Percentiles rank a stretch among this genome's conserved stretches.
Conservation (phyloP, 169 alveolate genomes). For the Plasmodium vivax region DNA sequence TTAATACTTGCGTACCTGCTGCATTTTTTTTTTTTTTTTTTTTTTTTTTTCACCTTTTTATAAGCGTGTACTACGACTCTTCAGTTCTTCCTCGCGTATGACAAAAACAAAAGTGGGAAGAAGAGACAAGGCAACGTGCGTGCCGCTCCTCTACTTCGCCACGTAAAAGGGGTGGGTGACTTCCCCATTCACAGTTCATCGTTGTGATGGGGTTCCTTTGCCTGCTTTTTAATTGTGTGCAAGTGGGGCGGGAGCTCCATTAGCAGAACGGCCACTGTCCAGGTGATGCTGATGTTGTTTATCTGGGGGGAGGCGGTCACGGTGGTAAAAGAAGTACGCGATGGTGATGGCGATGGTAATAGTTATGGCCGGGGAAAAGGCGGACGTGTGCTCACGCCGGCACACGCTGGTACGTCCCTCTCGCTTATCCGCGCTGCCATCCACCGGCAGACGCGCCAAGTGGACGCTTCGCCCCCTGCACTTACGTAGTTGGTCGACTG, state of each 20-base stretch:
- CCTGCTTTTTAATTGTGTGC: constrained; percentile 40
- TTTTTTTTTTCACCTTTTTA: not conserved
- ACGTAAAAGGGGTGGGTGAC: not conserved
- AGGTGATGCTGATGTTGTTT: constrained; percentile 47
- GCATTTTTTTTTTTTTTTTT: not conserved
- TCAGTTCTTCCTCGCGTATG: not conserved
- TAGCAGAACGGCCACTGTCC: constrained; percentile 70
- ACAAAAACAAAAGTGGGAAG: not conserved
- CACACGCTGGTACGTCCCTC: not conserved
- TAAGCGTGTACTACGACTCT: not conserved
- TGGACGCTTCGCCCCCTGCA: not conserved
- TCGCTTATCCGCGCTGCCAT: not conserved
- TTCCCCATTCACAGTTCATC: constrained; percentile 57
- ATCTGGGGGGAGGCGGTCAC: constrained; percentile 20
- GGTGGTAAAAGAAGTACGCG: not conserved
- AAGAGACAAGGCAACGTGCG: not conserved
- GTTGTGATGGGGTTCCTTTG: not conserved
- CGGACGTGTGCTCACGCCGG: too few relatives aligned
- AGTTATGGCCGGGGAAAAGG: too few relatives aligned
- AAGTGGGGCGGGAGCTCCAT: constrained; percentile 54
- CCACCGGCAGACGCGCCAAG: not conserved
- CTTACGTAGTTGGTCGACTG: constrained; percentile 75
- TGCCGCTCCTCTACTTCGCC: not conserved
- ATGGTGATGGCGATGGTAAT: too few relatives aligned
- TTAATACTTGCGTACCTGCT: not conserved